phyloP scores from a whole-genome alignment of 352 stramenopile genomes.

The Globisporangium okanoganense region DNA sequence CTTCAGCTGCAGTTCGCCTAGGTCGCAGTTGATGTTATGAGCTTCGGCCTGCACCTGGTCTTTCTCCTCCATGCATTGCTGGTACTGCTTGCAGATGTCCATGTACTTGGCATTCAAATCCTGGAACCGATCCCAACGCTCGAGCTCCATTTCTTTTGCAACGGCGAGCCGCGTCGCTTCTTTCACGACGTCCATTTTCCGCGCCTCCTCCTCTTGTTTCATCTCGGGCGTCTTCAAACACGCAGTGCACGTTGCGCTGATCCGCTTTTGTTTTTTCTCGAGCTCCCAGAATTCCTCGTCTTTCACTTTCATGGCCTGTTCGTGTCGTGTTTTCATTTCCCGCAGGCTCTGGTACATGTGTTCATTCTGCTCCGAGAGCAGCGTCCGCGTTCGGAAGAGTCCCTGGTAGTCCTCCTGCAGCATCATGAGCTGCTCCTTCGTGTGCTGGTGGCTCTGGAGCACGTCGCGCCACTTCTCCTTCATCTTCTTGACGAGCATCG shows the following conservation, averaged over 20 bases:
- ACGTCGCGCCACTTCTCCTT: constrained; percentile 71
- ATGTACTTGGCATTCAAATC: constrained; percentile 71
- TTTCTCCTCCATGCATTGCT: constrained; percentile 20
- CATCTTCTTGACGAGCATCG: constrained; percentile 40
- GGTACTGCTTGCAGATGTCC: constrained; percentile 38
- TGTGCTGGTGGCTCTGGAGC: constrained; percentile 31
- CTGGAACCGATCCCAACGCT: constrained; percentile 65
- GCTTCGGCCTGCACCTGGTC: constrained; percentile 27
- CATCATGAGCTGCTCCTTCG: constrained; percentile 59
- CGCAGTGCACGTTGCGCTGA: constrained; percentile 33
- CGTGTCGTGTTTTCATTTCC: constrained; percentile 41
- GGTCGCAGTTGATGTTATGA: constrained; percentile 8
- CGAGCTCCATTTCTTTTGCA: constrained; percentile 53
- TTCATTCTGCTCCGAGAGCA: constrained; percentile 43
- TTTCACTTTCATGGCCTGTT: constrained; percentile 42
- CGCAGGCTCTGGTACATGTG: constrained; percentile 39
- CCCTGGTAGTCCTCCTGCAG: constrained; percentile 71
- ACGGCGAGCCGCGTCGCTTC: constrained; percentile 48
- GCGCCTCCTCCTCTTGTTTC: constrained; percentile 31
- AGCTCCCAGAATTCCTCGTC: constrained; percentile 57
- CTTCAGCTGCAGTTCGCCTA: constrained; percentile 20
- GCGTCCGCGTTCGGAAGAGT: constrained; percentile 40
- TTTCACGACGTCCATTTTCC: constrained; percentile 38
- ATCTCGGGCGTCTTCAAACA: constrained; percentile 60
- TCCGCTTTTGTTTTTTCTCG: constrained; percentile 56